Base-by-base conservation (phyloP, 495 filamentous ascomycete species). In the Aspergillus kassunensis region DNA sequence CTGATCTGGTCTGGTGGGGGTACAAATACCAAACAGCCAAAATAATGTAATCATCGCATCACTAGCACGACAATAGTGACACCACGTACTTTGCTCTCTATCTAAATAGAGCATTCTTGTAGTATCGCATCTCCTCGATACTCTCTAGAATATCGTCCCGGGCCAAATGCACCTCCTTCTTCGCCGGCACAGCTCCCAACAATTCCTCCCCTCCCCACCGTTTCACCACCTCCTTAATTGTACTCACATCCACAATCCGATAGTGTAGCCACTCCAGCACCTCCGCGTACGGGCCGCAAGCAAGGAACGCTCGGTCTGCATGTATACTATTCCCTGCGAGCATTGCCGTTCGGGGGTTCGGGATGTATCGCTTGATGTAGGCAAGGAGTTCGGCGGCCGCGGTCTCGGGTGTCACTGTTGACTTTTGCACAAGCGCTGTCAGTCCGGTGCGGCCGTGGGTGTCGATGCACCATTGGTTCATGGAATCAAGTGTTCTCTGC, bases 261-360 rank as follows among this genome's bases (percentile, higher is more conserved):
- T 97, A 88, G 71, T 92, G 87, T 43, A 97, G 73, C 65, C 91
- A 78, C 40, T 87, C 79, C 42, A 89, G 61, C 3, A 96, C 81
- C 44, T 73, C 67, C 16, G 77, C 79, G 59, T 91, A 97, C 0
- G 90, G 89, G 27, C 71, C 74, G 55, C 84, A 82, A 6, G 79
- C 71, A 47, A 98, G 76, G 63, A 97, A 98, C 9, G 84, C 83
- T 57, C 82, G 85, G 65, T 98, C 93, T 5, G 85, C 86, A 63
- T 98, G 93, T 8, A 98, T 87, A 27, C 84, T 90, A 67, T 96
- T 98, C 4, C 93, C 93, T 0, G 93, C 91, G 35, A 98, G 71
- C 56, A 97, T 65, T 3, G 81, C 91, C 23, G 63, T 74, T 23
- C 79, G 73, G 4, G 76, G 72, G 35, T 83, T 65, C 0, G 88